Base-by-base conservation (phyloP, 225 moss, liverwort and hornwort genomes). In the Sphagnum tenellum region DNA sequence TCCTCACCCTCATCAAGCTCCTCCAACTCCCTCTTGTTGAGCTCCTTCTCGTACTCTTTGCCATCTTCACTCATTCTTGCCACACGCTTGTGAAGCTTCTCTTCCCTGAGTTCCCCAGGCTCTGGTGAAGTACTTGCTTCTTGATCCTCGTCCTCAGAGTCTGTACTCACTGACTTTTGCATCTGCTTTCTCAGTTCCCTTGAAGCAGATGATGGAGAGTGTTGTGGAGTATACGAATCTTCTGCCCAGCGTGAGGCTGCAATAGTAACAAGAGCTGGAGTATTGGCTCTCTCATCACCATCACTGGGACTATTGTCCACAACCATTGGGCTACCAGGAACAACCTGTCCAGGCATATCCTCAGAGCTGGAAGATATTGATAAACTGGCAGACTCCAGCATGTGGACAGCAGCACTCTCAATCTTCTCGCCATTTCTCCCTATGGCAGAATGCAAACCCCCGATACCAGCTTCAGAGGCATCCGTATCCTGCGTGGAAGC, bases 181-280 rank as follows among this genome's bases (percentile, higher is more conserved):
- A 68, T 84, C 61, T 74, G 86, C 63, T 67, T 65, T 70, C 81
- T 89, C 8, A 81, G 72, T 10, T 69, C 81, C 60, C 84, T 79
- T 65, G 74, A 69, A 55, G 81, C 74, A 62, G 90, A 85, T 44
- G 85, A 85, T n/a, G 61, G 67, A 3, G 75, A 78, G 44, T 78
- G 77, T 68, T 84, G 87, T 13, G 92, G 92, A 13, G 86, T 83
- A 45, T 84, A 72, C 7, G 87, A 74, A 58, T 93, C 92, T 64
- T 87, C 93, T 55, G 93, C 90, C 98, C 98, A 98, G 52, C 98
- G 89, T 57, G 98, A 98, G 61, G 80, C 78, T 51, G 85, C 92
- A 61, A 98, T 92, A n/a, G 98, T 90, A 65, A 84, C 62, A 57
- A 76, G 81, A 61, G 76, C 76, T 51, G 88, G 85, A 9, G 52